Evolutionary conservation across 352 stramenopile species (phyloP).

Genomic region (Globisporangium acanthophoron): DNA sequence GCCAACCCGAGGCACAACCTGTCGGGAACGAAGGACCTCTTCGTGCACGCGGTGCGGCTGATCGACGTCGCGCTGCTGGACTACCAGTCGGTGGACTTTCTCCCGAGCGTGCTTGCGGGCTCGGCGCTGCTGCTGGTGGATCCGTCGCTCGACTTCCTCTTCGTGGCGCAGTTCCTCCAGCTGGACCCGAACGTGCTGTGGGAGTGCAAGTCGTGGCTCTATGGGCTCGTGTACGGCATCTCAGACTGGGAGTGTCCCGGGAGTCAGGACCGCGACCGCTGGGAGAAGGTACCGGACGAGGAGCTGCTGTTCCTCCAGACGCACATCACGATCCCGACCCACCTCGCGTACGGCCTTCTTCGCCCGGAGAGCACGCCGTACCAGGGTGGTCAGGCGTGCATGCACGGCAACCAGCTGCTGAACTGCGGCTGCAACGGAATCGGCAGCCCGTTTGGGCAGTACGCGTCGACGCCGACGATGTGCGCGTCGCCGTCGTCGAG

Average conservation of each 20-base stretch:
- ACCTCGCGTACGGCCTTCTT: conserved; percentile 56
- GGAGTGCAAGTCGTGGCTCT: conserved; percentile 80
- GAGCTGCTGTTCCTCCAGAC: conserved; percentile 72
- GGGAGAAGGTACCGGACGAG: conserved; percentile 60
- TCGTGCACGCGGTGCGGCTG: conserved; percentile 56
- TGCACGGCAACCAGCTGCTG: conserved; percentile 15
- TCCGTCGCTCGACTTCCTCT: conserved; percentile 60
- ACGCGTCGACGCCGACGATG: conserved; percentile 30
- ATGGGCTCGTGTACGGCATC: conserved; percentile 45
- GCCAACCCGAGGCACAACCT: conserved; percentile 48
- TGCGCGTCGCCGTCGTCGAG: conserved; percentile 53
- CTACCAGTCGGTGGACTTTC: conserved; percentile 70
- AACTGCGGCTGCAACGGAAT: conserved; percentile 18
- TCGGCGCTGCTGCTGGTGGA: conserved; percentile 68
- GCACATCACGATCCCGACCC: conserved; percentile 50
- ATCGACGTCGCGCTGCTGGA: conserved; percentile 75
- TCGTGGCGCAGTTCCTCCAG: conserved; percentile 79
- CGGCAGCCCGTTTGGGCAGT: conserved; percentile 25
- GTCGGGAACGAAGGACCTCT: conserved; percentile 70
- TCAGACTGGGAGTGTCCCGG: conserved; percentile 41
- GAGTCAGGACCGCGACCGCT: conserved; percentile 52
- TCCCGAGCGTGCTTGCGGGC: conserved; percentile 70
- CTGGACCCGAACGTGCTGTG: conserved; percentile 70
- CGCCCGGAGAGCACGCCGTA: conserved; percentile 40
- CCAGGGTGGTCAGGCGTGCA: conserved; percentile 24